Evolutionary conservation across 768 basidiomycete genomes (phyloP), one percentile per base, ranked within the genome.

Genomic region (Xanthoconium stramineum): DNA sequence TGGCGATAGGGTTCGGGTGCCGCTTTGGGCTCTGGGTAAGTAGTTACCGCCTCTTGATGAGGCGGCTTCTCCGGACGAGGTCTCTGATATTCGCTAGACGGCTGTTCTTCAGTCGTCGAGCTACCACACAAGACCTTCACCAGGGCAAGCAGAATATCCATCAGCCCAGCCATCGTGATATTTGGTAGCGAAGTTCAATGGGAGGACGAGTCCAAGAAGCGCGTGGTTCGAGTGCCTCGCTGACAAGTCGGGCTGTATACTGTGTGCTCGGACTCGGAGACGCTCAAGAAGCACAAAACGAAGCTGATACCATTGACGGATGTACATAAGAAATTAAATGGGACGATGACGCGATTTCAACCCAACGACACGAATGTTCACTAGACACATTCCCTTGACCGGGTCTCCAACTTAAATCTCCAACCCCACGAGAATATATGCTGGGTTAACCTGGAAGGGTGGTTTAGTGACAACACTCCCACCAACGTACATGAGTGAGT

Each of bases 401-500:
- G 13, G 32, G 8, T 13, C 28, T 47, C 38, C 28, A 11, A 28
- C 54, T 63, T 75, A 92, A 57, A 94, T 84, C 65, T 94, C 92
- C 72, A 95, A 75, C 39, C 93, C 93, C 52, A 95, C 88, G 45
- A 94, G 84, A 36, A 95, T 82, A 68, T 85, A 91, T 17, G 85
- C 83, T 30, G 87, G 80, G 66, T 91, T 83, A 55, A 87, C 83
- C 65, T 83, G 77, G 78, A 89, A 90, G 28, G 83, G 83, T 52
- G 89, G 88, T 67, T 84, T 86, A 52, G 91, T 89, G 50, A 95
- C 85, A 51, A 95, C 87, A 48, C 80, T 83, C 53, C 90, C 93
- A 59, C 92, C 92, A 50, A 94, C 89, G 72, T 95, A 95, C 89
- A 95, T 91, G 59, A 95, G 79, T 48, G 93, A 88, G 67, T 95